Conservation (phyloP, 345 rosid species). For the Orychophragmus violaceus region DNA sequence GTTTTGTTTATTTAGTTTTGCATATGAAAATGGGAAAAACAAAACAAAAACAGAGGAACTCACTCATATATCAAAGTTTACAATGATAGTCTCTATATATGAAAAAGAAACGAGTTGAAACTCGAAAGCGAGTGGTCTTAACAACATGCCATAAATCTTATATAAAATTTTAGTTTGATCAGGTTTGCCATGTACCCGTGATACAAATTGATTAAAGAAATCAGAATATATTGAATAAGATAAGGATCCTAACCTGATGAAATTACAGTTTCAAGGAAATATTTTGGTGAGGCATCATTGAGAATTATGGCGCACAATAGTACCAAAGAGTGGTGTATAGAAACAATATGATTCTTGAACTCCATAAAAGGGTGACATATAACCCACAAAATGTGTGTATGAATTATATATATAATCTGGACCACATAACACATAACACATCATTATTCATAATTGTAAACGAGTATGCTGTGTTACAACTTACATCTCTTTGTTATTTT, state of each 20-base stretch:
- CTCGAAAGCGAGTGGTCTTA: too few species aligned
- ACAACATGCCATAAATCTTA: too few species aligned
- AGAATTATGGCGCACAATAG: background rate
- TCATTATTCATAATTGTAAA: background rate
- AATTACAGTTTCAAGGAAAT: background rate
- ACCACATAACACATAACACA: background rate
- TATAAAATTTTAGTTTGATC: background rate
- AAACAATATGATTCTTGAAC: constrained; percentile 11
- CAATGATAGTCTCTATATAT: too few species aligned
- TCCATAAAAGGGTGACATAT: constrained; percentile 1
- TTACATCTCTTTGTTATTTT: background rate
- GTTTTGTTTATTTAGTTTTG: too few species aligned
- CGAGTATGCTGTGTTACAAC: background rate
- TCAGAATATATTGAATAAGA: background rate
- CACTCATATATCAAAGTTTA: too few species aligned
- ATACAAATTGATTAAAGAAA: background rate
- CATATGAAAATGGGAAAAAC: too few species aligned
- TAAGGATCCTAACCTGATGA: constrained; percentile 10
- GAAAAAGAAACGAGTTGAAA: too few species aligned
- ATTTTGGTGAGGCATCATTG: constrained; percentile 7
- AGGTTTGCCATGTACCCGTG: background rate
- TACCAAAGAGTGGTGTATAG: constrained; percentile 13
- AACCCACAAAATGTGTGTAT: background rate
- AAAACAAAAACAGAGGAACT: too few species aligned
- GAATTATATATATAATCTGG: constrained; percentile 1